phyloP scores from a whole-genome alignment of 2,329 filamentous ascomycete genomes.

The Raffaelea arxii region DNA sequence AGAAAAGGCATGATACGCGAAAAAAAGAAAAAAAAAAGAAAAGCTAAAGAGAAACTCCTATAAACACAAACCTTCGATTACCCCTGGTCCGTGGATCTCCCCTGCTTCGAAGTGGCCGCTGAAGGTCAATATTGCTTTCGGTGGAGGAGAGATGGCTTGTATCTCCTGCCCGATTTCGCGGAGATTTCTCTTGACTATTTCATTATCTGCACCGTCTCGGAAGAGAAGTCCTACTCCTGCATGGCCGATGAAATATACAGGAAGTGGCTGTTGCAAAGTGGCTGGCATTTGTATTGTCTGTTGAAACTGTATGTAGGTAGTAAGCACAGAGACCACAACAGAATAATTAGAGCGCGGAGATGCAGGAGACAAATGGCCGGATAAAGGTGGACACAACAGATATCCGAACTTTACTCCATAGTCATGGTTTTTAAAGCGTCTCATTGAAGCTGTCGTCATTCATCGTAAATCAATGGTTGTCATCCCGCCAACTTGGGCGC shows the following conservation, averaged over 20 bases:
- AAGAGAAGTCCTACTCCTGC: slow-evolving; percentile 4
- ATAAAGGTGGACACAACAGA: not conserved
- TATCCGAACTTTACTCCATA: not conserved
- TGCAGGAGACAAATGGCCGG: not conserved
- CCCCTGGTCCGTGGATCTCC: slow-evolving; percentile 5
- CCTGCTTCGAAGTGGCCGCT: slow-evolving; percentile 6
- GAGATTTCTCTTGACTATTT: not conserved
- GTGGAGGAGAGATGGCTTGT: not conserved
- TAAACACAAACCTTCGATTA: not conserved
- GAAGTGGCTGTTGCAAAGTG: not conserved
- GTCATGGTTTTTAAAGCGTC: not conserved
- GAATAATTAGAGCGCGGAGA: too few species aligned
- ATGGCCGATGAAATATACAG: slow-evolving; percentile 5
- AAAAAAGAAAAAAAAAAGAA: too few species aligned
- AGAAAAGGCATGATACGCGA: too few species aligned
- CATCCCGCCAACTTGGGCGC: not conserved
- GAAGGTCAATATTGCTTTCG: slow-evolving; percentile 2
- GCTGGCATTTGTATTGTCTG: too few species aligned
- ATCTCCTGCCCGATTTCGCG: slow-evolving; percentile 4
- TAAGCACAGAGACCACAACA: too few species aligned
- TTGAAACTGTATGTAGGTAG: too few species aligned
- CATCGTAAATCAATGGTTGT: not conserved
- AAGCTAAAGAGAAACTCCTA: too few species aligned
- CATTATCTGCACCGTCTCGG: not conserved
- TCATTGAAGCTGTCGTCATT: not conserved